These are phyloP conservation scores for Pythium sukuiense DNA, from an alignment of 352 stramenopile genomes.

Conservation along the genomic window DNA sequence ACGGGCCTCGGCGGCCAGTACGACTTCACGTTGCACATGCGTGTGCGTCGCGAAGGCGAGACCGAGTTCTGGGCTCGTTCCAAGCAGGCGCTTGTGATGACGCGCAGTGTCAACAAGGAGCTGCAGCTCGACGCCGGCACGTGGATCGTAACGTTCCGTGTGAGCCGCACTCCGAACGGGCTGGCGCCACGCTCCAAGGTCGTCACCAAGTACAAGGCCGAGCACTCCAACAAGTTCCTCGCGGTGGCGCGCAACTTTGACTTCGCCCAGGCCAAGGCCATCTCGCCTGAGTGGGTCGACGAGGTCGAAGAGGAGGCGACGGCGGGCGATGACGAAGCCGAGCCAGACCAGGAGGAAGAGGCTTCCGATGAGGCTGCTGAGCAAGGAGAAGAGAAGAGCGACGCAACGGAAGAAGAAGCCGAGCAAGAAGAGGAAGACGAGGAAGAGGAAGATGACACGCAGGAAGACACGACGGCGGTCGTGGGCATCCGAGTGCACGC, in stretches of 20 bases:
- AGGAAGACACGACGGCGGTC: slow-evolving; percentile 28
- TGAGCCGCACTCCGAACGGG: slow-evolving; percentile 25
- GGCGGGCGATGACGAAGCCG: slow-evolving; percentile 6
- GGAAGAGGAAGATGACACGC: slow-evolving; percentile 17
- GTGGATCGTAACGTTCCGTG: slow-evolving; percentile 36
- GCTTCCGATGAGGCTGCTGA: slow-evolving; percentile 10
- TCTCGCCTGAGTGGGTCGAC: neutral
- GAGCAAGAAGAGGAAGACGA: slow-evolving; percentile 27
- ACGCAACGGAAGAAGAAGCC: slow-evolving; percentile 11
- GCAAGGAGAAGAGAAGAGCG: slow-evolving; percentile 20
- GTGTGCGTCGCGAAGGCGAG: slow-evolving; percentile 29
- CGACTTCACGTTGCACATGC: slow-evolving; percentile 39
- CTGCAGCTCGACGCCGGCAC: slow-evolving; percentile 29
- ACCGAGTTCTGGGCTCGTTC: slow-evolving; percentile 32
- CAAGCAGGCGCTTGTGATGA: slow-evolving; percentile 29
- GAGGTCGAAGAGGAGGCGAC: slow-evolving; percentile 9
- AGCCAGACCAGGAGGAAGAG: slow-evolving; percentile 22
- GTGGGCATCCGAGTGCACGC: slow-evolving; percentile 40
- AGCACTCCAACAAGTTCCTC: slow-evolving; percentile 39
- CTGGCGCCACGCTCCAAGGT: slow-evolving; percentile 25
- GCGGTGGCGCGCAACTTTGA: slow-evolving; percentile 40
- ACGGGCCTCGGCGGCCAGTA: slow-evolving; percentile 43
- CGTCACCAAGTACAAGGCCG: slow-evolving; percentile 26
- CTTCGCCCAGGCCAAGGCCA: slow-evolving; percentile 30
- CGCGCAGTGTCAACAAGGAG: slow-evolving; percentile 41